A percentile compares a stretch with the other conserved stretches of the same genome.
These are phyloP conservation scores for Tricholoma flavovirens DNA, from an alignment of 768 basidiomycete genomes.

Conservation along the genomic window DNA sequence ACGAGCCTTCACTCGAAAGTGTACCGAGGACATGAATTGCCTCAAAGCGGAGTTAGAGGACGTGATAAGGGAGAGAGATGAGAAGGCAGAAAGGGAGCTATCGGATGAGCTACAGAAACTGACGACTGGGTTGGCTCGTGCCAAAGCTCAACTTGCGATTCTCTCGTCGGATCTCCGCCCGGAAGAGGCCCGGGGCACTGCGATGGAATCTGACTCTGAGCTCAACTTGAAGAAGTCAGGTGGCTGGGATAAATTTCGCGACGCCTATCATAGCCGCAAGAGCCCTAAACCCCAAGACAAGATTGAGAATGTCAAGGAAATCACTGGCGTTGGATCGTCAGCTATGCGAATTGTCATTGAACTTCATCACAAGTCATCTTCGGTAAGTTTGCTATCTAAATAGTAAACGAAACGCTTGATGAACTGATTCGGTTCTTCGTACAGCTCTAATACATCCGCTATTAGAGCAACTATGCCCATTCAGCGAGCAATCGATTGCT, in stretches of 20 bases:
- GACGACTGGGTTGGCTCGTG: neutral
- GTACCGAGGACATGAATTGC: slow-evolving; percentile 1
- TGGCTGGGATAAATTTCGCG: no score
- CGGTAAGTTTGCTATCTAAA: neutral
- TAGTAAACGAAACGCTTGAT: neutral
- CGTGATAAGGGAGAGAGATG: neutral
- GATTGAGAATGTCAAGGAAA: neutral
- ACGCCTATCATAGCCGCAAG: neutral
- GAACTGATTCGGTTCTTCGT: neutral
- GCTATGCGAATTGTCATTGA: neutral
- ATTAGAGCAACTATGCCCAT: no score
- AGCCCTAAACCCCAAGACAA: neutral
- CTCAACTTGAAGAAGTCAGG: no score
- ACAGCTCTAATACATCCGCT: neutral
- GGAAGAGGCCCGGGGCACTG: no score
- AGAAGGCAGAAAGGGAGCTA: slow-evolving; percentile 1
- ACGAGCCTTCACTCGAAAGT: neutral
- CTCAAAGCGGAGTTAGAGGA: slow-evolving; percentile 3
- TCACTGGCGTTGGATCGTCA: neutral
- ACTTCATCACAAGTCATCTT: neutral
- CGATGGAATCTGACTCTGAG: no score
- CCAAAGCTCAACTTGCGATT: neutral
- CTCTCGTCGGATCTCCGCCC: neutral
- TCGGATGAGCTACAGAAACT: neutral
- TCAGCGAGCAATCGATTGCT: no score